phyloP scores from a whole-genome alignment of 805 yeast genomes.

The Metschnikowia reukaufii region DNA sequence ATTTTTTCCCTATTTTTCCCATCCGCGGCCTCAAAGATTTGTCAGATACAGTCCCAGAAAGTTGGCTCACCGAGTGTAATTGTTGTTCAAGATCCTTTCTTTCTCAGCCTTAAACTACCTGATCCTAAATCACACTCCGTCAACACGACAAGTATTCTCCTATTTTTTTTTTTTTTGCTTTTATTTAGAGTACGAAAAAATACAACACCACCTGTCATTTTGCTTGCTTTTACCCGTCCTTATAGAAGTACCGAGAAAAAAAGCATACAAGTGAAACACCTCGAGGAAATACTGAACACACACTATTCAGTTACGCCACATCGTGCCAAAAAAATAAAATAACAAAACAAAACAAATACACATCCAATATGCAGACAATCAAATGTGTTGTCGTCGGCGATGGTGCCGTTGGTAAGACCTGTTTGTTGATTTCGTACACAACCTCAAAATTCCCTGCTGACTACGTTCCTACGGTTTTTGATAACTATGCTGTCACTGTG shows the following conservation, averaged over 20 bases:
- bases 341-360: slow-evolving; percentile 1
- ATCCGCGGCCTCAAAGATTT: slow-evolving; percentile 6
- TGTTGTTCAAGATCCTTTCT: slow-evolving; percentile 10
- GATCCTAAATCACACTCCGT: background rate
- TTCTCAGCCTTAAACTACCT: slow-evolving; percentile 1
- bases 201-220: background rate
- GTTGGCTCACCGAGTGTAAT: slow-evolving; percentile 10
- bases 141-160: background rate
- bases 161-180: background rate
- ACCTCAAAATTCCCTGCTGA: slow-evolving; percentile 97
- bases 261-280: slow-evolving; percentile 7
- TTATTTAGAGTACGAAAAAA: background rate
- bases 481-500: slow-evolving; percentile 90
- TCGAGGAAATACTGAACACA: slow-evolving; percentile 1
- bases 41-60: slow-evolving; percentile 11
- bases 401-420: slow-evolving; percentile 99
- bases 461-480: slow-evolving; percentile 98
- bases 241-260: background rate
- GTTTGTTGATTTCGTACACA: slow-evolving; percentile 92
- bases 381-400: slow-evolving; percentile 99
- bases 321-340: background rate
- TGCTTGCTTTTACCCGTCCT: background rate
- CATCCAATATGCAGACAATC: slow-evolving; percentile 52
- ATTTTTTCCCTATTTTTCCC: slow-evolving; percentile 9
- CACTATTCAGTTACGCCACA: background rate